phyloP scores from a whole-genome alignment of 1,284 basidiomycete genomes.

The Leccinum fuscescens region DNA sequence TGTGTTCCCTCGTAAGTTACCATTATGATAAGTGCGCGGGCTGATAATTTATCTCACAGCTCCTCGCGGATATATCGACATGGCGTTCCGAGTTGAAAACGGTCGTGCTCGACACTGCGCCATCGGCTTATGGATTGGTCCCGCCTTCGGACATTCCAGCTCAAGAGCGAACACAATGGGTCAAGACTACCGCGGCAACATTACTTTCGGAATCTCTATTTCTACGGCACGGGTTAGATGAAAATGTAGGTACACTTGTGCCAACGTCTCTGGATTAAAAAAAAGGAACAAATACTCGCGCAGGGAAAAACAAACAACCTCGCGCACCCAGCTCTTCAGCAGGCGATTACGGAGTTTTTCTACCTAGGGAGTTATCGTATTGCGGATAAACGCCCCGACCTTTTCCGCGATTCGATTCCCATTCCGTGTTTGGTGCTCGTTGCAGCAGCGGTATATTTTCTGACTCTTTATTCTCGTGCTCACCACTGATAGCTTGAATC shows the following conservation, averaged over 20 bases:
- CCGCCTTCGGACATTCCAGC: not conserved
- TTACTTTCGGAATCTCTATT: not conserved
- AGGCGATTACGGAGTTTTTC: not conserved
- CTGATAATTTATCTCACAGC: not conserved
- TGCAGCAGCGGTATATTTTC: not conserved
- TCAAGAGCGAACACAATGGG: not conserved
- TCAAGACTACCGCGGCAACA: not conserved
- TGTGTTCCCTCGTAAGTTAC: not conserved
- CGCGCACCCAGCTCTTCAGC: not conserved
- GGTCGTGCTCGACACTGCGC: not conserved
- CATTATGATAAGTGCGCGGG: not conserved
- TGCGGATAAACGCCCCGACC: not conserved
- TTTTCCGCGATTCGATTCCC: not conserved
- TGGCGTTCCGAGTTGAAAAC: not conserved
- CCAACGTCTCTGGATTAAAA: not conserved
- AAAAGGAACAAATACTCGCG: not conserved
- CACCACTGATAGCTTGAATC: not conserved
- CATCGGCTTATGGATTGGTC: not conserved
- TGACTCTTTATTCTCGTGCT: not conserved
- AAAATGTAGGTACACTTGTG: not conserved
- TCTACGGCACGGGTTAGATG: not conserved
- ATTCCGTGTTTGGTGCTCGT: not conserved
- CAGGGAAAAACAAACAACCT: not conserved
- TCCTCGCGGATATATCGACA: not conserved
- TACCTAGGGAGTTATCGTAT: not conserved